Conservation (phyloP, 768 basidiomycete species). For the Phlebiopsis gigantea region DNA sequence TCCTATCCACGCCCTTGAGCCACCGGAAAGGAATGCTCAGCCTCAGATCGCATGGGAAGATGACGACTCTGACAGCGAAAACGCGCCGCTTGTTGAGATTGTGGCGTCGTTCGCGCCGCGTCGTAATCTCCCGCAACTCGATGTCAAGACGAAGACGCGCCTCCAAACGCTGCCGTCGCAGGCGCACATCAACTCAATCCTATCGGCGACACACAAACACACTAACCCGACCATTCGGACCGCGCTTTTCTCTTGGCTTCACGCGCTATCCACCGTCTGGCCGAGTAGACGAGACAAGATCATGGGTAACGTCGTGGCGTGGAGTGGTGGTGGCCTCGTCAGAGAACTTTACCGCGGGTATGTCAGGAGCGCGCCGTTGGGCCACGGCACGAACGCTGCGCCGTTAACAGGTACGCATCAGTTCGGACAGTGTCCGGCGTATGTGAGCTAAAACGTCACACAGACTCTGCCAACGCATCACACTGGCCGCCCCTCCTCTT, state of each 20-base stretch:
- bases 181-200: constrained; percentile 48
- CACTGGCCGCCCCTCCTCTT: constrained; percentile 72
- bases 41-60: constrained; percentile 5
- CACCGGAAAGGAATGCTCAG: constrained; percentile 22
- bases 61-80: constrained; percentile 26
- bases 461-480: constrained; percentile 39
- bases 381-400: constrained; percentile 43
- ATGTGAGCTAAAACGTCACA: not conserved
- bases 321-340: constrained; percentile 57
- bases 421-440: too few relatives aligned
- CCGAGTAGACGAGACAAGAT: constrained; percentile 52
- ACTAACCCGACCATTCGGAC: constrained; percentile 17
- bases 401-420: constrained; percentile 37
- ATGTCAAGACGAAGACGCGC: constrained; percentile 58
- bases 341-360: constrained; percentile 70
- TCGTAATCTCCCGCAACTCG: constrained; percentile 37
- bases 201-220: constrained; percentile 38
- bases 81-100: constrained; percentile 28
- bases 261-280: constrained; percentile 57
- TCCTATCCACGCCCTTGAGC: constrained; percentile 50
- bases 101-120: constrained; percentile 32
- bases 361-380: constrained; percentile 57
- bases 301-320: constrained; percentile 46
- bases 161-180: constrained; percentile 51
- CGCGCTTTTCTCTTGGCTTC: constrained; percentile 51